phyloP scores from a whole-genome alignment of 2,329 filamentous ascomycete genomes.

The Tetracladium maxilliforme region DNA sequence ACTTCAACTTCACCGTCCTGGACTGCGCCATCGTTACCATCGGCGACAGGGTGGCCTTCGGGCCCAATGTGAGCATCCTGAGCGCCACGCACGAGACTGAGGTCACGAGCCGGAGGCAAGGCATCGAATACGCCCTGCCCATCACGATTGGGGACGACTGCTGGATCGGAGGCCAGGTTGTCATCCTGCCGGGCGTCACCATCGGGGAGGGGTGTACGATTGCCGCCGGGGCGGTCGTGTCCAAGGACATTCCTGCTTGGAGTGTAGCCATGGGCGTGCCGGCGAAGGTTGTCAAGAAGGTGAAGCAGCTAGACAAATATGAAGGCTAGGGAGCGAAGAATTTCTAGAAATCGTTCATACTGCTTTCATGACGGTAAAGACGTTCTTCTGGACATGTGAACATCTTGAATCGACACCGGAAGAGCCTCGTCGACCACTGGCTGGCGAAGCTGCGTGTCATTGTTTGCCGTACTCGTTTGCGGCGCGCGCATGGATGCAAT shows the following conservation, averaged over 20 bases:
- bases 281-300: conserved; percentile 30
- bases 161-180: conserved; percentile 35
- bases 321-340: no score
- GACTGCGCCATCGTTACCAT: conserved; percentile 53
- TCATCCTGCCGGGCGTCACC: conserved; percentile 34
- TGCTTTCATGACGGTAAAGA: no score
- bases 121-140: conserved; percentile 28
- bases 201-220: conserved; percentile 36
- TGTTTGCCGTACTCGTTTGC: no score
- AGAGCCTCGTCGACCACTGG: no score
- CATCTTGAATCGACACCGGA: no score
- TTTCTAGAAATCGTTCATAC: no score
- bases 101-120: conserved; percentile 28
- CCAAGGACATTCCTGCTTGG: conserved; percentile 30
- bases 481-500: no score
- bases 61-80: conserved; percentile 57
- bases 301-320: no score
- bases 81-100: conserved; percentile 60
- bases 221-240: conserved; percentile 33
- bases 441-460: no score
- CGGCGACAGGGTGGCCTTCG: conserved; percentile 27
- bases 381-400: no score
- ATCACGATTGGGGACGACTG: conserved; percentile 36
- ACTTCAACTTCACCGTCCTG: conserved; percentile 47
- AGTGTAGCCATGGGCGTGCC: conserved; percentile 32